Base-by-base conservation (phyloP, 169 alveolate genomes). In the Plasmodium knowlesi region DNA sequence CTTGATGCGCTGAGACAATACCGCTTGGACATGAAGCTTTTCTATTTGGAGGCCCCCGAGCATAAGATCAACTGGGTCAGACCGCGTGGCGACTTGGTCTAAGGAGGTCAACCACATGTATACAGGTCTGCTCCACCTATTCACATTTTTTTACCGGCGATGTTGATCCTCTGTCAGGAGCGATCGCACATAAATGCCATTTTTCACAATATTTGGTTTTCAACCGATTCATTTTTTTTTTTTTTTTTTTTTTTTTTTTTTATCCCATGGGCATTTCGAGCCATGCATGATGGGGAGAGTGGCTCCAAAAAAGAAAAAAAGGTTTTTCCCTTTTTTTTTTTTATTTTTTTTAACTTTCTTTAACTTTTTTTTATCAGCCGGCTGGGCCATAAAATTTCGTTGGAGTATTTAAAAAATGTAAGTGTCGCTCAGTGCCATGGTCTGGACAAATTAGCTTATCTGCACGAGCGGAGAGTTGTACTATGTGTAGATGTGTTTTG, bases 31-130 rank as follows among this genome's bases (percentile, higher is more conserved):
- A 97, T 97, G 99, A 96, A 97, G 85, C 97, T 97, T 22, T 97
- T 94, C 95, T 97, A 97, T 92, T 94, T 96, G 78, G 98, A 97
- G 92, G 98, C 99, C 2, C 99, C 99, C 10, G 99, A 97, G 88
- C 98, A 97, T 93, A 97, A 97, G 92, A 83, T 97, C 83, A 97
- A 97, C 90, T 97, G 99, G 99, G 98, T 97, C 81, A 95, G 92
- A 25, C 98, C 98, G 6, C 94, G 98, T 8, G 98, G 98, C 0
- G 98, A 97, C 84, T 96, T 97, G 53, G 93, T 96, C 57, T 32
- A 9, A 25, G 41, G 19, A 9, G 39, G 25, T 12, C 9, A 22
- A 2, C 57, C 22, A 43, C 16, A 43, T 6, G 0, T 10, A 2
- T 46, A 3, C 53, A 43, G 16, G 53, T 43, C 3, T 43, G 53